Base-by-base conservation (phyloP, 1,139 yeast genomes). In the Spathaspora sp. region DNA sequence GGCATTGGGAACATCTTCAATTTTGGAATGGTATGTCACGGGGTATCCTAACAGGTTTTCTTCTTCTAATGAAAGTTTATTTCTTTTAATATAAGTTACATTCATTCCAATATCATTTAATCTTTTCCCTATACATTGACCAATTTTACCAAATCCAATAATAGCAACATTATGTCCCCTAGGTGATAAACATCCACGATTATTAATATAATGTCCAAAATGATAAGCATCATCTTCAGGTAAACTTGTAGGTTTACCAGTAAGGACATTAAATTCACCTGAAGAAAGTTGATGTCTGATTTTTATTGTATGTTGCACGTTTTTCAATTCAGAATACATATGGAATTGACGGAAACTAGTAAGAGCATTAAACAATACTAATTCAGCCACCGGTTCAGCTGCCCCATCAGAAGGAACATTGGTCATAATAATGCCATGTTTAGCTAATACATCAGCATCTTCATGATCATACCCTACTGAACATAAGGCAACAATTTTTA, bases 141-240 rank as follows among this genome's bases (percentile, higher is more conserved):
- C 96, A 56, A 89, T 88, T 36, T 80, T 74, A 1, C 96, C 96
- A 57, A 87, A 84, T 0, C 96, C 96, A 3, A 86, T 78, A 39
- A 89, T 76, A 7, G 86, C 82, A 0, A 75, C 91, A 24, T 70
- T 67, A 56, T 83, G 85, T 36, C 82, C 83, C 4, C 67, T 62
- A 6, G 90, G 89, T 13, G 80, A 75, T 37, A 56, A 53, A 47
- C 72, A 71, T 20, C 57, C 62, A 40, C 73, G 58, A 8, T 65
- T 58, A 29, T 65, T 66, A 4, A 74, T 63, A 18, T 53, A 47
- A 52, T 82, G 78, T 26, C 88, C 89, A 43, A 77, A 71, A n/a
- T 67, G 52, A 65, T 77, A 74, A 42, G 79, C 73, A 2, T 7
- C 25, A 11, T 27, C 13, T n/a, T 38, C 27, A 2, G 34, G 13